Base-by-base conservation (phyloP, 177 flowering plant genomes). In the Vitis hybrid region DNA sequence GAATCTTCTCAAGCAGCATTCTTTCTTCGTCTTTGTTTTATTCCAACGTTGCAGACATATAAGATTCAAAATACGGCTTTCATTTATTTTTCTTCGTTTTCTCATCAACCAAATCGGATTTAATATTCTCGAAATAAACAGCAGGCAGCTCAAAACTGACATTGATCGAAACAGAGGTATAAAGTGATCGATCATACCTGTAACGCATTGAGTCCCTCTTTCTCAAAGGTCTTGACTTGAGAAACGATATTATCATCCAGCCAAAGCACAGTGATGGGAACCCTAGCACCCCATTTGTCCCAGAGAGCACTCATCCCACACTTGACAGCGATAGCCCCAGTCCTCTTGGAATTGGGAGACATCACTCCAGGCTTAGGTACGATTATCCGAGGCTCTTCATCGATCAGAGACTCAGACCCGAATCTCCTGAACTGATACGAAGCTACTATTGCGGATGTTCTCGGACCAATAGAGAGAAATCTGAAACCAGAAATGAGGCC, bases 231-330 rank as follows among this genome's bases (percentile, higher is more conserved):
- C 81, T 95, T 95, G 61, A 93, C 97, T 78, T 93, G 98, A n/a
- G 91, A 77, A 4, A 95, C 96, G 61, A 95, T 79, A 72, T 93
- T 93, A 64, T 93, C 98, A 57, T 95, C 99, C 64, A 95, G 53
- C 94, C 93, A 93, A 19, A 95, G 88, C 5, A 95, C 59, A 16
- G 89, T 66, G 10, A 90, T 83, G 20, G 99, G 99, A 73, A 95
- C 68, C 82, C 97, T 82, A 10, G 81, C 82, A 3, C 98, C 98
- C 99, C 99, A 95, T 71, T 93, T 95, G 66, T 95, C 97, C 99
- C 98, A 95, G 45, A 84, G 76, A 0, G 93, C 97, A 5, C 92
- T 77, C 97, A 95, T 95, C 45, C 98, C 98, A 71, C 96, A 93
- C 73, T 95, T 93, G 31, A 95, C 76, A 15, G 97, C 99, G 48